phyloP scores from a whole-genome alignment of 495 filamentous ascomycete genomes.

The Talaromyces adpressus region DNA sequence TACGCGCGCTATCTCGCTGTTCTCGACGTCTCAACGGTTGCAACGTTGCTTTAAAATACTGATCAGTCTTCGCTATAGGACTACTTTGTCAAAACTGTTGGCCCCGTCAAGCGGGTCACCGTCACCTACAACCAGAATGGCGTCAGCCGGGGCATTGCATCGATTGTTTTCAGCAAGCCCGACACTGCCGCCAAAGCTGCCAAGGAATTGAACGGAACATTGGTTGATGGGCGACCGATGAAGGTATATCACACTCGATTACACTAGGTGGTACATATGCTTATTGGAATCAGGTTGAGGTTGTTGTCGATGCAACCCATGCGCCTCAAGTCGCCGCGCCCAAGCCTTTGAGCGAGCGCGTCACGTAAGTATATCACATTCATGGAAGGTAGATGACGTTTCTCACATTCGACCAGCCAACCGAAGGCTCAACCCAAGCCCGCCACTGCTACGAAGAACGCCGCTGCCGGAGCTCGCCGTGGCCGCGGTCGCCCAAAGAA shows the following conservation, averaged over 20 bases:
- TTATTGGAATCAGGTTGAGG: constrained; percentile 63
- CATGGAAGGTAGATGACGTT: background rate
- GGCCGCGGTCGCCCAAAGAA: constrained; percentile 43
- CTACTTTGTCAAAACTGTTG: constrained; percentile 85
- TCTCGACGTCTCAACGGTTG: constrained; percentile 12
- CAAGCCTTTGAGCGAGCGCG: constrained; percentile 79
- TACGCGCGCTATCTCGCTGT: constrained; percentile 9
- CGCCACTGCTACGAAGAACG: constrained; percentile 61
- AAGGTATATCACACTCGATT: constrained; percentile 50
- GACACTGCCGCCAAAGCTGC: constrained; percentile 77
- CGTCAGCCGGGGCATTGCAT: constrained; percentile 80
- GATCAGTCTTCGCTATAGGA: constrained; percentile 62
- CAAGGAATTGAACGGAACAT: constrained; percentile 72
- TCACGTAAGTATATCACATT: constrained; percentile 49
- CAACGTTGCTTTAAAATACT: constrained; percentile 28
- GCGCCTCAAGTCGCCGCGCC: constrained; percentile 56
- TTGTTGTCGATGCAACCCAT: constrained; percentile 71
- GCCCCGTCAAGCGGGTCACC: constrained; percentile 78
- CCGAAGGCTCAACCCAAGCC: constrained; percentile 80
- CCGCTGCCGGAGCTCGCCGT: constrained; percentile 29
- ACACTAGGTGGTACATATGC: constrained; percentile 3
- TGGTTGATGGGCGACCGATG: constrained; percentile 84
- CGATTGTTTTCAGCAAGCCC: constrained; percentile 67
- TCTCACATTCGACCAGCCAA: constrained; percentile 29
- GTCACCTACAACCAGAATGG: constrained; percentile 91